Evolutionary conservation across 2,329 filamentous ascomycete genomes (phyloP), one percentile per base, ranked within the genome.

Genomic region (Dothideomycetidae sp.): DNA sequence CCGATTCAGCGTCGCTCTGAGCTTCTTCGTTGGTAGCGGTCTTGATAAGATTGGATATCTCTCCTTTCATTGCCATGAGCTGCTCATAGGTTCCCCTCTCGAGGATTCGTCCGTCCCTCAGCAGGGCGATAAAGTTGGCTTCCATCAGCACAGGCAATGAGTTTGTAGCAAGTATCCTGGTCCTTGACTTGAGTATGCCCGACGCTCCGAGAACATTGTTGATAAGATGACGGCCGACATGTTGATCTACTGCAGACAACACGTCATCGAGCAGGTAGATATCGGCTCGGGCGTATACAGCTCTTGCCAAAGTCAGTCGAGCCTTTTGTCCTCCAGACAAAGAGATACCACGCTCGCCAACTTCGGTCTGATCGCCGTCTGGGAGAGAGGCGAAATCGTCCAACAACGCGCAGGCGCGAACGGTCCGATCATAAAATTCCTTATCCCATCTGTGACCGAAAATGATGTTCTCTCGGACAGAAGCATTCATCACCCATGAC

Each of bases 401-500:
- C 4, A 79, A 54, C 21, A 98, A 67, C 31, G 90, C 90, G 56
- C 92, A 98, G 29, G 90, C 88, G 54, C 83, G 78, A 35, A 98
- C 69, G 1, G 88, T 94, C 52, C 81, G 78, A 39, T 96, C 83
- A 60, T 98, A 98, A 59, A 98, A 98, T 18, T 78, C 71, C 4
- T 86, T 78, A 58, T 98, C 88, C 67, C 81, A 94, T 32, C 83
- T 78, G 60, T 98, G 85, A 2, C 90, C 90, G 53, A 98, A 98
- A 3, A 94, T 69, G 48, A 98, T 93, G 54, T 98, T 98, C 54
- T 98, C 90, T 50, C 85, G 83, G 40, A 98, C 86, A 18, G 82
- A 93, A 5, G 90, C 90, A 54, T 98, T 98, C 77, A 96, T 88
- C 36, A 98, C 81, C 90, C 92, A 98, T 13, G 85, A 68, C 51